Evolutionary conservation across 2,329 filamentous ascomycete species (phyloP).

Genomic region (Pleochaeta shiraiana): DNA sequence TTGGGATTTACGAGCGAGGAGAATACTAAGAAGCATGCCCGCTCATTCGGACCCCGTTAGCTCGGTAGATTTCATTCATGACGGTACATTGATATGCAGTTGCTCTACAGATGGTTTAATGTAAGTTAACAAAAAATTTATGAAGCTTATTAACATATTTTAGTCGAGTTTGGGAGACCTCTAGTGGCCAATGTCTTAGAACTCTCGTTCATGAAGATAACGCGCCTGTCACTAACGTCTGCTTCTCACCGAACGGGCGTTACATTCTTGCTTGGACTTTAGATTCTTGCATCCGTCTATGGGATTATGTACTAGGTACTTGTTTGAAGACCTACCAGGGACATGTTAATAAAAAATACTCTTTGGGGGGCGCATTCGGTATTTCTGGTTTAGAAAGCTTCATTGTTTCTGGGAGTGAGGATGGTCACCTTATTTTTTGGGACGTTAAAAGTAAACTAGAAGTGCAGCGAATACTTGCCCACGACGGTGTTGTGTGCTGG

Average conservation of each 20-base stretch:
- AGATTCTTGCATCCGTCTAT: slow-evolving; percentile 74
- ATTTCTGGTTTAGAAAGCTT: slow-evolving; percentile 36
- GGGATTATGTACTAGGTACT: slow-evolving; percentile 82
- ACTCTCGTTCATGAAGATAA: slow-evolving; percentile 96
- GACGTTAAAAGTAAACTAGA: slow-evolving; percentile 72
- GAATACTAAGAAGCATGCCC: slow-evolving; percentile 73
- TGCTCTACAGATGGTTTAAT: slow-evolving; percentile 85
- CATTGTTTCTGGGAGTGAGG: slow-evolving; percentile 67
- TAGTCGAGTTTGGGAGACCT: slow-evolving; percentile 84
- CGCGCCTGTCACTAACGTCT: slow-evolving; percentile 68
- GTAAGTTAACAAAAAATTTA: slow-evolving; percentile 23
- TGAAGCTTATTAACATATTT: slow-evolving; percentile 4
- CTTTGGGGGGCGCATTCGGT: slow-evolving; percentile 69
- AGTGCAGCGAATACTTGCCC: slow-evolving; percentile 41
- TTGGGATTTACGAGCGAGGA: slow-evolving; percentile 81
- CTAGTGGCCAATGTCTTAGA: slow-evolving; percentile 81
- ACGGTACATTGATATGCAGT: slow-evolving; percentile 79
- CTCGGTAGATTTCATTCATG: slow-evolving; percentile 78
- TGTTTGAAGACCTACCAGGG: slow-evolving; percentile 97
- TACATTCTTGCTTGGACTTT: slow-evolving; percentile 83
- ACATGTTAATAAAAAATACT: slow-evolving; percentile 65
- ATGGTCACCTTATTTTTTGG: slow-evolving; percentile 72
- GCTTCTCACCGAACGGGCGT: slow-evolving; percentile 84
- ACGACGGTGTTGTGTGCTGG: slow-evolving; percentile 40
- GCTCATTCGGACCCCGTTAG: slow-evolving; percentile 90